Evolutionary conservation across 192 early-diverging fungal species (phyloP), one percentile per base, ranked within the genome.

Genomic region (Rhizophlyctis rosea): DNA sequence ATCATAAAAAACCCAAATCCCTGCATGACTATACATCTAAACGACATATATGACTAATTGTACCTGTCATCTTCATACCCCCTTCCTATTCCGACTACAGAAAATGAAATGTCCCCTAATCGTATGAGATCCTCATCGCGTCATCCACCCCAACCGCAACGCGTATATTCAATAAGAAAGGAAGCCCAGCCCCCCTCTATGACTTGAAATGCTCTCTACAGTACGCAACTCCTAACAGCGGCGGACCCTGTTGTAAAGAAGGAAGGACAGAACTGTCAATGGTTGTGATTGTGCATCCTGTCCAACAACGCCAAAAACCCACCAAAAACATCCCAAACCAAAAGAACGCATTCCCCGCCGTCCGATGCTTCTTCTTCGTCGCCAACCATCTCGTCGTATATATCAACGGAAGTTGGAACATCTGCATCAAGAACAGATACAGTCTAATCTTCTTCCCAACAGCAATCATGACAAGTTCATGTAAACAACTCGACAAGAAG

Each of bases 381-480:
- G 71, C 67, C 24, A 76, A 76, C 21, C 85, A 56, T 3, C 85
- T 72, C 29, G 85, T 81, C 7, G 89, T 60, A 50, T 76, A 82
- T 47, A 98, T 96, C 59, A 98, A 59, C 21, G 96, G 96, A 39
- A 98, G 68, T 74, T 98, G 94, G 58, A 82, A 57, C 92, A 94
- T 94, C 74, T 94, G 92, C 58, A 94, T 57, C 3, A 66, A 49
- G 75, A 94, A 94, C 35, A 94, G 75, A 67, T 91, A 94, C 71
- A 90, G 69, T 28, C 90, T 65, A 47, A 94, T 55, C 36, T 82
- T 76, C 47, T 81, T 72, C 2, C 81, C 83, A 28, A 84, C 77
- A 18, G 91, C 79, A 35, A 84, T 71, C 76, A 94, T 75, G 7
- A 91, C 92, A 50, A 94, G 55, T 73, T 94, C 92, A 65, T 94